Conservation (phyloP, 352 stramenopile species). For the Discostella stelligera region DNA sequence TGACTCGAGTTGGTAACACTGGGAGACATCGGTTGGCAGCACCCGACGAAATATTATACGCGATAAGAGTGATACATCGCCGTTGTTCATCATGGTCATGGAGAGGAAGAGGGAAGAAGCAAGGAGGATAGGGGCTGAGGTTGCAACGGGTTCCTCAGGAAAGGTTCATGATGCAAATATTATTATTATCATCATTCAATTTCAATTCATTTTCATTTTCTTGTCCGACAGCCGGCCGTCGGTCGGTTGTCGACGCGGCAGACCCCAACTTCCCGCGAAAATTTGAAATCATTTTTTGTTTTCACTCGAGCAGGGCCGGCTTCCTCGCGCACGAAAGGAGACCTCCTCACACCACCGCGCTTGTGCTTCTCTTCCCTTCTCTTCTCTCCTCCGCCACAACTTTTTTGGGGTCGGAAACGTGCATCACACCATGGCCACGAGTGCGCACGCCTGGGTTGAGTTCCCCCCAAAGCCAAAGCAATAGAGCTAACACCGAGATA, state of each 20-base stretch:
- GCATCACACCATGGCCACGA: too few relatives aligned
- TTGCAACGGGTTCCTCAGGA: not conserved
- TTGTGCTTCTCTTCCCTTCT: too few relatives aligned
- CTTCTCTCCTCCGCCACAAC: not conserved
- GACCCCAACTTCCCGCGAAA: too few relatives aligned
- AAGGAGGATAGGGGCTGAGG: not conserved
- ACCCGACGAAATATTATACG: conserved; percentile 52
- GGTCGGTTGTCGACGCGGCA: too few relatives aligned
- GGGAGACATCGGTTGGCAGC: conserved; percentile 66
- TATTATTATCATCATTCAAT: too few relatives aligned
- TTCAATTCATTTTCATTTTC: too few relatives aligned
- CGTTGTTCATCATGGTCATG: conserved; percentile 18
- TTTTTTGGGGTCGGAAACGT: not conserved
- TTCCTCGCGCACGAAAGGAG: too few relatives aligned
- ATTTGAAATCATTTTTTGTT: too few relatives aligned
- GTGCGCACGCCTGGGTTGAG: too few relatives aligned
- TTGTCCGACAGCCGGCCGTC: too few relatives aligned
- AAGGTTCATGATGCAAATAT: not conserved
- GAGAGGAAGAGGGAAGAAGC: not conserved
- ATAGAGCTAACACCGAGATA: not conserved
- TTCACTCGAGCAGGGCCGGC: too few relatives aligned
- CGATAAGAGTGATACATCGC: conserved; percentile 17
- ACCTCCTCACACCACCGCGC: too few relatives aligned
- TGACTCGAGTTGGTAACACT: conserved; percentile 65
- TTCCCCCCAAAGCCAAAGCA: not conserved